Percentiles rank a stretch among this genome's conserved stretches.
Evolutionary conservation across 164 flowering plant genomes (phyloP).

Genomic region (Vitis vinifera): DNA sequence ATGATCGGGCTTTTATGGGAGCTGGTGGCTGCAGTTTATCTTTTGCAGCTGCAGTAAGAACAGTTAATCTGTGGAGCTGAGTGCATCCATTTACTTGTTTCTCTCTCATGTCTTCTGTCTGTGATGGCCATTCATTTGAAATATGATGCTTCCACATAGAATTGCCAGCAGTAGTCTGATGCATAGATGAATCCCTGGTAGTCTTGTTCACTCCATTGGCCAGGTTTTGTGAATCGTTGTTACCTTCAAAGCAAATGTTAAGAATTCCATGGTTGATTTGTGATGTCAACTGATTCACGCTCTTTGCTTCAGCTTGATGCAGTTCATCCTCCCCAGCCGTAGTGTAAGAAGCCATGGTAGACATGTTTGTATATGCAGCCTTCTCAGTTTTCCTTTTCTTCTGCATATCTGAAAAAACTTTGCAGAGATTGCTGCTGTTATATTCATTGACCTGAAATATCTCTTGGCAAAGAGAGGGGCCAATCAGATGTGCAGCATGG

Average conservation of each 20-base stretch:
- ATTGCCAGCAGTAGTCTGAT: constrained; percentile 1
- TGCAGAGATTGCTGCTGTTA: constrained; percentile 1
- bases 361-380: constrained; percentile 1
- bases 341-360: constrained; percentile 1
- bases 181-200: constrained; percentile 7
- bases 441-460: constrained; percentile 8
- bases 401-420: constrained; percentile 12
- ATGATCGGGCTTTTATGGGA: constrained; percentile 9
- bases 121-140: constrained; percentile 9
- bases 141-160: constrained; percentile 16
- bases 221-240: constrained; percentile 1
- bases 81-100: constrained; percentile 2
- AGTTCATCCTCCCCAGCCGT: constrained; percentile 1
- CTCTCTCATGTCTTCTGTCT: constrained; percentile 1
- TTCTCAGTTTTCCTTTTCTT: constrained; percentile 26
- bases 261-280: constrained; percentile 8
- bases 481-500: not conserved
- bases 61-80: constrained; percentile 1
- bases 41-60: not conserved
- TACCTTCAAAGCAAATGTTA: constrained; percentile 5
- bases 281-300: not conserved
- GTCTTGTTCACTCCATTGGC: constrained; percentile 1
- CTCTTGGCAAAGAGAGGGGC: constrained; percentile 15
- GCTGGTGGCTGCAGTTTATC: constrained; percentile 7
- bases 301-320: not conserved